A percentile compares a stretch with the other conserved stretches of the same genome.
phyloP scores from a whole-genome alignment of 2,329 filamentous ascomycete genomes.

The Colletotrichum limetticola region DNA sequence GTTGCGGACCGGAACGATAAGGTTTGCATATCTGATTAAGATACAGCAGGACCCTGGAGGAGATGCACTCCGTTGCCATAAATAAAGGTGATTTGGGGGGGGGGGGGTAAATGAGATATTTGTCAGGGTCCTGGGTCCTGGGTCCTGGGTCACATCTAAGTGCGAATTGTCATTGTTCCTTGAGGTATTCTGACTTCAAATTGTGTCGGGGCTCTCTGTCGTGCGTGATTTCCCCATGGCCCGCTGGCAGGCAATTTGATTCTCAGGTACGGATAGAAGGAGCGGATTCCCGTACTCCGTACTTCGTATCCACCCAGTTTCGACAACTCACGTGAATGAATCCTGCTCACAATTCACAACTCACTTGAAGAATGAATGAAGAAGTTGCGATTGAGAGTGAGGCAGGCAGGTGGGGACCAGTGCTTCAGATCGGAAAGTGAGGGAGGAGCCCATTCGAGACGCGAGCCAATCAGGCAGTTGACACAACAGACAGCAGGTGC shows the following conservation, averaged over 20 bases:
- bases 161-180: neutral
- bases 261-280: neutral
- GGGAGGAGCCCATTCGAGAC: neutral
- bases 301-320: neutral
- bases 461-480: neutral
- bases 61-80: neutral
- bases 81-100: neutral
- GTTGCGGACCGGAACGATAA: neutral
- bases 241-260: neutral
- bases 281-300: neutral
- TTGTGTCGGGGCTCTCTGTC: neutral
- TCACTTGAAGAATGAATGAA: neutral
- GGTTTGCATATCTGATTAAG: neutral
- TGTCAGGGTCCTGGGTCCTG: neutral
- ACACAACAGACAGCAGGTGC: neutral
- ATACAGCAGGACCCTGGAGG: neutral
- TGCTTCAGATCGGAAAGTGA: neutral
- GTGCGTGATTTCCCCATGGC: neutral
- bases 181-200: neutral
- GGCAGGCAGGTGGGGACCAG: neutral
- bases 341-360: neutral
- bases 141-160: neutral
- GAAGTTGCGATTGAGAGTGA: neutral
- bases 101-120: neutral
- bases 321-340: neutral